Percentiles rank a stretch among this genome's conserved stretches.
Evolutionary conservation across 306 rosid species (phyloP).

Genomic region (Astragalus glycyphyllos): DNA sequence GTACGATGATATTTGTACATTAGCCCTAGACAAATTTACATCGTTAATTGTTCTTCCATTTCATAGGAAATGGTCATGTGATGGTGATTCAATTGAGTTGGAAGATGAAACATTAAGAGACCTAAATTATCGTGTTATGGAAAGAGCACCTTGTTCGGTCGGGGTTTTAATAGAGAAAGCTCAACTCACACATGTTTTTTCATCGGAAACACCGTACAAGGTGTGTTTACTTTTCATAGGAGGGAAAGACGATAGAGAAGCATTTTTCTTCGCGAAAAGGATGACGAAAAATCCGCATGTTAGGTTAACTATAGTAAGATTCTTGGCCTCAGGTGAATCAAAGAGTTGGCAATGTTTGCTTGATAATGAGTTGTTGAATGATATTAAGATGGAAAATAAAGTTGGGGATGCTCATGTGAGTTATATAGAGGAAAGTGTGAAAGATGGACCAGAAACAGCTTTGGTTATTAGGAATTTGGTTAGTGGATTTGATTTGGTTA

Average conservation of each 20-base stretch:
- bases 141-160: constrained; percentile 74
- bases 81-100: constrained; percentile 51
- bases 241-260: constrained; percentile 78
- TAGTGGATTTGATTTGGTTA: constrained; percentile 53
- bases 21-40: constrained; percentile 65
- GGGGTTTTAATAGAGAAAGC: constrained; percentile 59
- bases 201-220: constrained; percentile 28
- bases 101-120: constrained; percentile 55
- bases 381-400: not conserved
- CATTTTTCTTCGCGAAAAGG: constrained; percentile 51
- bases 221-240: constrained; percentile 70
- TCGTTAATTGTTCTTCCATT: constrained; percentile 71
- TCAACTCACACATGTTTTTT: constrained; percentile 39
- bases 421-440: constrained; percentile 49
- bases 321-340: not conserved
- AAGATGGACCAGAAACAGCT: constrained; percentile 57
- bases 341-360: constrained; percentile 30
- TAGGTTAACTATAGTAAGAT: constrained; percentile 45
- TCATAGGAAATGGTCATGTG: constrained; percentile 59
- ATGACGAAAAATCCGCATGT: constrained; percentile 51
- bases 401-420: constrained; percentile 14
- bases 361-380: constrained; percentile 46
- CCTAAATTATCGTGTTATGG: constrained; percentile 54
- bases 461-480: constrained; percentile 43
- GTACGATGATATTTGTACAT: constrained; percentile 70